A percentile compares a stretch with the other conserved stretches of the same genome.
Evolutionary conservation across 345 rosid genomes (phyloP).

Genomic region (Pugionium cornutum): DNA sequence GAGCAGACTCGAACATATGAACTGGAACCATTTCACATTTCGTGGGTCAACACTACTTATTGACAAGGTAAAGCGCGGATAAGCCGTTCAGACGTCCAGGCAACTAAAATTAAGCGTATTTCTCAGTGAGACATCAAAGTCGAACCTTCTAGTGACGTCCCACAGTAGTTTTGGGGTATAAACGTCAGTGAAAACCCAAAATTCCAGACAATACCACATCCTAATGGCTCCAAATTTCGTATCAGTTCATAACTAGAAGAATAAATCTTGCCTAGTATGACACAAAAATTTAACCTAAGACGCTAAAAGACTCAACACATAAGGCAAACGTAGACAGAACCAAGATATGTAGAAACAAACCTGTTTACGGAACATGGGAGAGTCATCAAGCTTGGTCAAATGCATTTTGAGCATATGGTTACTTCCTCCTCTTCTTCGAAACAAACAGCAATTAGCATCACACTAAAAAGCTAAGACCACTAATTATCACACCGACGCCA

Average conservation of each 20-base stretch:
- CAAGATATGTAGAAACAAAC: constrained; percentile 40
- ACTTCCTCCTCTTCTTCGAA: constrained; percentile 35
- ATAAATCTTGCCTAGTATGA: constrained; percentile 27
- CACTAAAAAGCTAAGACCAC: constrained; percentile 37
- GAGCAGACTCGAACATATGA: constrained; percentile 7
- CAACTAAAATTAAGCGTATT: constrained; percentile 5
- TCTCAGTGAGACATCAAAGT: constrained; percentile 1
- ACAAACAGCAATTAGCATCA: constrained; percentile 49
- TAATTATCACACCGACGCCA: constrained; percentile 25
- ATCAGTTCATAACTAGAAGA: constrained; percentile 8
- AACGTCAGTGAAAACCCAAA: constrained; percentile 32
- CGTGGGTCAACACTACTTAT: background rate
- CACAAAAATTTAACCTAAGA: constrained; percentile 29
- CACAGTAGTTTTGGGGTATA: constrained; percentile 11
- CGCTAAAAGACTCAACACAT: constrained; percentile 29
- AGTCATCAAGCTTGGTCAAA: constrained; percentile 99
- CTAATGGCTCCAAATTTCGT: constrained; percentile 15
- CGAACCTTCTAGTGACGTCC: constrained; percentile 17
- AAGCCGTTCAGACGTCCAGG: background rate
- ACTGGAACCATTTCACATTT: constrained; percentile 23
- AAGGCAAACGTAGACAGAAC: constrained; percentile 34
- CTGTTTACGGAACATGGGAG: constrained; percentile 99
- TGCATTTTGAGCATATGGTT: constrained; percentile 56
- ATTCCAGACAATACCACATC: constrained; percentile 9
- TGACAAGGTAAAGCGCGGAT: constrained; percentile 4